Conservation (phyloP, 2,329 filamentous ascomycete species). For the Verticillium alfalfae region DNA sequence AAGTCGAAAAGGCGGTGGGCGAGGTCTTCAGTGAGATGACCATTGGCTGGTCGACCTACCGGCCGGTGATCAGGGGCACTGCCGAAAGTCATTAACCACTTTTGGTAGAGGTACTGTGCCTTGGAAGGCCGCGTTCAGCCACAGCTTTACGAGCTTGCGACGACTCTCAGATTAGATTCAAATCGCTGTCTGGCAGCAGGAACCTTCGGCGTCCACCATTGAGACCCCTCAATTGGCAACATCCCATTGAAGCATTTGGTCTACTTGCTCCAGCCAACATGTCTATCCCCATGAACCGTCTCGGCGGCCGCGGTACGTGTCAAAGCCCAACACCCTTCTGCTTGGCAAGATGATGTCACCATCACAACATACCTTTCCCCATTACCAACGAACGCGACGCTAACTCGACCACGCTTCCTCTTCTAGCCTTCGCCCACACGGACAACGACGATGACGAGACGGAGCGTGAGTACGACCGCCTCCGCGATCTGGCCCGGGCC, state of each 20-base stretch:
- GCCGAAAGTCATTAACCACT: neutral
- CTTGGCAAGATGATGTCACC: conserved; percentile 1
- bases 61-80: neutral
- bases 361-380: neutral
- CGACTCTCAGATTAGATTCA: neutral
- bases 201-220: neutral
- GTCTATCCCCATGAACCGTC: conserved; percentile 12
- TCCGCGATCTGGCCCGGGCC: conserved; percentile 75
- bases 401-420: neutral
- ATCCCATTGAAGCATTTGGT: neutral
- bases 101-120: neutral
- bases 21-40: neutral
- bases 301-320: conserved; percentile 12
- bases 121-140: neutral
- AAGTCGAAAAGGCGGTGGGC: neutral
- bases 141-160: neutral
- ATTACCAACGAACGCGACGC: neutral
- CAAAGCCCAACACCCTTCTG: neutral
- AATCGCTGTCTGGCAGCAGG: neutral
- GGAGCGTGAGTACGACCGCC: conserved; percentile 87
- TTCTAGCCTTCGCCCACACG: conserved; percentile 70
- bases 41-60: neutral
- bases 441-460: conserved; percentile 56
- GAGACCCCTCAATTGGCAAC: neutral
- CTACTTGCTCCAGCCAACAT: neutral